These are phyloP conservation scores for Cutaneotrichosporon mucoides DNA, from an alignment of 1,284 basidiomycete species.

Conservation along the genomic window DNA sequence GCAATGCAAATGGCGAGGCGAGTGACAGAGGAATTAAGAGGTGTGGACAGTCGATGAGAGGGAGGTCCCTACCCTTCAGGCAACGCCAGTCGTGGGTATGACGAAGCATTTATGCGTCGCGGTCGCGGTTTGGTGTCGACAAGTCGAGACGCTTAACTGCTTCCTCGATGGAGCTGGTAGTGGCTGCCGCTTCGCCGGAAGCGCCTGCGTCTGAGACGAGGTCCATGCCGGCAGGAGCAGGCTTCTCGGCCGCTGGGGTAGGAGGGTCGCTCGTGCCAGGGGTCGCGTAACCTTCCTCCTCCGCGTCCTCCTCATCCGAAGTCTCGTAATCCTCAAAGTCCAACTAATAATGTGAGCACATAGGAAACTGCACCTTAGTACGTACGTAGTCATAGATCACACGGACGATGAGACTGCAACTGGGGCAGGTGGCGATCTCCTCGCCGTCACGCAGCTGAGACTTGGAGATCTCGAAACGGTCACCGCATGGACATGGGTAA, in stretches of 20 bases:
- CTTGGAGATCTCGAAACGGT: conserved; percentile 93
- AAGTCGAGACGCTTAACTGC: no score
- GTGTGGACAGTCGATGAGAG: no score
- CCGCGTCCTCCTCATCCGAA: conserved; percentile 38
- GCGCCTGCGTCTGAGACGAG: no score
- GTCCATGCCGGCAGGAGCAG: no score
- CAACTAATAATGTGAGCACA: conserved; percentile 30
- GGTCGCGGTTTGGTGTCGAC: no score
- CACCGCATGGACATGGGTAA: conserved; percentile 97
- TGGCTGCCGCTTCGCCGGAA: no score
- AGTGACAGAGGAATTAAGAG: no score
- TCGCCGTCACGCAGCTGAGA: conserved; percentile 83
- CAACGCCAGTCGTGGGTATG: no score
- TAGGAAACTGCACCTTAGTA: conserved; percentile 17
- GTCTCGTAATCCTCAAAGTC: conserved; percentile 51
- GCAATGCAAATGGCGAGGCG: no score
- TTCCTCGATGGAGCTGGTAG: no score
- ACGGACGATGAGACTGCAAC: conserved; percentile 87
- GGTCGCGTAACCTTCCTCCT: conserved; percentile 6
- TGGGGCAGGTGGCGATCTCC: conserved; percentile 95
- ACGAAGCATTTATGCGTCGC: no score
- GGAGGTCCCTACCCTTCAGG: no score
- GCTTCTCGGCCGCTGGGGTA: background rate
- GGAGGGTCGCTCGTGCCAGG: conserved; percentile 10
- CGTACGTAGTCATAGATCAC: conserved; percentile 93